Percentiles rank a stretch among this genome's conserved stretches.
These are phyloP conservation scores for Boletales sp. DNA, from an alignment of 768 basidiomycete genomes.

Conservation along the genomic window DNA sequence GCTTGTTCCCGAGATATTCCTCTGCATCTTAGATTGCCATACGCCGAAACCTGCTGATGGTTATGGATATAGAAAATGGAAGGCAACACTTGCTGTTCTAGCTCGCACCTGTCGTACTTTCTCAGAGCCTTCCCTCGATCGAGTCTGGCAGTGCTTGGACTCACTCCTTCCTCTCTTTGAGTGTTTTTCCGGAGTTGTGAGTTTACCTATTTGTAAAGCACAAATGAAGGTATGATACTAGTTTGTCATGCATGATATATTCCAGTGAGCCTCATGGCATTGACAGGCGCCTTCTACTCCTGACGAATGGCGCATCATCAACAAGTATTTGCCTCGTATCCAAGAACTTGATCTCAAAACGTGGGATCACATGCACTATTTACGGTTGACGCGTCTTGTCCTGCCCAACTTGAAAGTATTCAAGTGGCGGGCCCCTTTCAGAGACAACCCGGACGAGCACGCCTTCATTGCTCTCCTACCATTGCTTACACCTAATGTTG, in stretches of 20 bases:
- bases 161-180: not conserved
- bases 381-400: not conserved
- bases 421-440: not conserved
- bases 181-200: not conserved
- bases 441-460: too few relatives aligned
- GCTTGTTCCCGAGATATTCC: not conserved
- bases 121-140: not conserved
- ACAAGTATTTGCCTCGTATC: not conserved
- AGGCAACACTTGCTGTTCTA: not conserved
- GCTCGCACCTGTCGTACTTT: constrained; percentile 1
- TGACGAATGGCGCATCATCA: not conserved
- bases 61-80: not conserved
- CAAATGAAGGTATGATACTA: not conserved
- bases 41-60: not conserved
- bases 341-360: not conserved
- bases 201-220: not conserved
- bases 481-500: not conserved
- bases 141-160: not conserved
- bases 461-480: not conserved
- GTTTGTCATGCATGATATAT: not conserved
- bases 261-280: not conserved
- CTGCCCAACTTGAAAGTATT: not conserved
- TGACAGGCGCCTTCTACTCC: not conserved
- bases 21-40: not conserved
- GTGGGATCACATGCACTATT: not conserved